Evolutionary conservation across 2,329 filamentous ascomycete genomes (phyloP), one percentile per base, ranked within the genome.

Genomic region (Ophiognomonia clavigignenti-juglandacearum): DNA sequence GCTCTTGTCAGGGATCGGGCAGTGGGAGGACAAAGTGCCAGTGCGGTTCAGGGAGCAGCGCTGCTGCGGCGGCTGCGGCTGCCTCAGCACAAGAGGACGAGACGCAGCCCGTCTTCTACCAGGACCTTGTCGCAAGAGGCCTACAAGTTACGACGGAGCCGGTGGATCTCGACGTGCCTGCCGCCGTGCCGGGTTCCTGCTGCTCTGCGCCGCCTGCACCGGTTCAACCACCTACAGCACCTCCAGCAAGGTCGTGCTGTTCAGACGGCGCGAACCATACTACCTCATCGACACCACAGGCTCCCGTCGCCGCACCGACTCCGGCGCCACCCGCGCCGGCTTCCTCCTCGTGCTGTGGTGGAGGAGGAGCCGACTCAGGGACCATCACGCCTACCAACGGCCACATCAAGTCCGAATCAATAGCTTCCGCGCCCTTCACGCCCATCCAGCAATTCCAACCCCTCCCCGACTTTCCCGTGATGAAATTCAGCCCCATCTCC

Each of bases 291-390:
- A n/a, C n/a, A n/a, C n/a, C 38, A 19, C 35, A 32, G 26, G 14
- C 26, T 22, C 36, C 43, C 26, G 10, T 34, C 11, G 4, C 43
- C 7, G 42, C 37, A 3, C 18, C 48, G 13, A 20, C 45, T 2
- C 29, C 36, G 13, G 6, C 43, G 9, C 20, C 39, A 10, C 10
- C 24, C 6, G 24, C n/a, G n/a, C 23, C 27, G 11, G 10, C 42
- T n/a, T 32, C 41, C 14, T 34, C 26, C 14, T 22, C 46, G 1
- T 72, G 71, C 49, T 58, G 47, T 27, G 50, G 50, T 14, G 43
- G 47, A 78, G 49, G 80, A 78, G 56, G 61, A 79, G 39, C 47
- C 75, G 38, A 61, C 68, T 3, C 57, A 64, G 34, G 58, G 11
- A 19, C 38, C 4, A 16, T 39, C n/a, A 45, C 46, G 6, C 35